These are phyloP conservation scores for Moringa oleifera DNA, from an alignment of 345 rosid species.

Conservation along the genomic window DNA sequence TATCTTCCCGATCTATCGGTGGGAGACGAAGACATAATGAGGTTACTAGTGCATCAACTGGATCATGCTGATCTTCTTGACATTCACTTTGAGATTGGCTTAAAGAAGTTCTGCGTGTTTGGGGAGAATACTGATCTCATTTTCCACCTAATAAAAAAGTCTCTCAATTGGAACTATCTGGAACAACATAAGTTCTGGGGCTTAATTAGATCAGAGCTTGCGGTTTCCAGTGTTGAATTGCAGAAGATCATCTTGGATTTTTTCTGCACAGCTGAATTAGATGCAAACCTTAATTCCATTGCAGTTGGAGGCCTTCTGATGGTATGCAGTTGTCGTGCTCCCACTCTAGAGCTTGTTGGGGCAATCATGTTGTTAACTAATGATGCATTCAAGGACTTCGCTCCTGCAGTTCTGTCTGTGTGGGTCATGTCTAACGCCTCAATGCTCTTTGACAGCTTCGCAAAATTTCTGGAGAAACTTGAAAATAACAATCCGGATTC, in stretches of 20 bases:
- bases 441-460: constrained; percentile 39
- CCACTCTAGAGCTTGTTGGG: constrained; percentile 43
- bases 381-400: constrained; percentile 31
- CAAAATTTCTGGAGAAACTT: constrained; percentile 2
- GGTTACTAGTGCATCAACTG: constrained; percentile 29
- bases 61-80: constrained; percentile 39
- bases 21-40: constrained; percentile 27
- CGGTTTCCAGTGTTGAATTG: constrained; percentile 28
- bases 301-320: constrained; percentile 43
- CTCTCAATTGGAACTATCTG: constrained; percentile 35
- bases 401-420: constrained; percentile 35
- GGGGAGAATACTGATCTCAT: constrained; percentile 35
- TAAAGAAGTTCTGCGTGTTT: constrained; percentile 31
- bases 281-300: constrained; percentile 33
- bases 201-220: constrained; percentile 46
- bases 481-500: constrained; percentile 14
- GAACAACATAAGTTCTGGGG: constrained; percentile 56
- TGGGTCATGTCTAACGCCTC: constrained; percentile 42
- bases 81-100: constrained; percentile 39
- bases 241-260: constrained; percentile 43
- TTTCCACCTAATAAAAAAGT: constrained; percentile 28
- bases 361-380: constrained; percentile 40
- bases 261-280: constrained; percentile 29
- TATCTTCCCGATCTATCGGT: constrained; percentile 38
- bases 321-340: constrained; percentile 33